These are phyloP conservation scores for Umbellularia californica DNA, from an alignment of 164 flowering plant species.

Conservation along the genomic window DNA sequence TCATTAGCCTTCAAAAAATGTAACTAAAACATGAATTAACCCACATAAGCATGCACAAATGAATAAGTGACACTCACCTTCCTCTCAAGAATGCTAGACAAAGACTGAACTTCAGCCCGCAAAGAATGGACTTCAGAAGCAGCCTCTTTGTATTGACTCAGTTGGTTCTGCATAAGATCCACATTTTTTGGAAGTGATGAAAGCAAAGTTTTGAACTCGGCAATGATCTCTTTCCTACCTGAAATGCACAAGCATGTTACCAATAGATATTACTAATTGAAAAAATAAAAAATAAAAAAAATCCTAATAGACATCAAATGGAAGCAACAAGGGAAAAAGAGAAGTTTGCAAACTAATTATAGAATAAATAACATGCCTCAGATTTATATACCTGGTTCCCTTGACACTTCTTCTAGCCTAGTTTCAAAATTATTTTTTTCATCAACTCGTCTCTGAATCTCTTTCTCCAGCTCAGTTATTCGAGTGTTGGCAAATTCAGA, in stretches of 20 bases:
- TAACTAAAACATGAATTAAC: not conserved
- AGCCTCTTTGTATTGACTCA: slow-evolving; percentile 69
- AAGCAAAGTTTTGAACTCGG: slow-evolving; percentile 72
- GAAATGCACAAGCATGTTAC: slow-evolving; percentile 14
- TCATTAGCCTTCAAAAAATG: slow-evolving; percentile 2
- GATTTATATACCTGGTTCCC: slow-evolving; percentile 64
- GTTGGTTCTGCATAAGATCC: slow-evolving; percentile 70
- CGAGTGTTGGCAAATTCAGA: slow-evolving; percentile 48
- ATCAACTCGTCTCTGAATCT: slow-evolving; percentile 49
- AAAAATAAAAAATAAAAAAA: too few species aligned
- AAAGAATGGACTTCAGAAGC: slow-evolving; percentile 71
- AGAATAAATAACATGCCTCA: not conserved
- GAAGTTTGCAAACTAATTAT: not conserved
- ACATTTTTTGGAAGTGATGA: slow-evolving; percentile 82
- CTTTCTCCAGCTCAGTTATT: slow-evolving; percentile 46
- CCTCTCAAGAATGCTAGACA: slow-evolving; percentile 55
- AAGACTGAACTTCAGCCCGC: slow-evolving; percentile 77
- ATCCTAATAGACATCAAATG: not conserved
- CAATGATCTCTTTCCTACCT: slow-evolving; percentile 88
- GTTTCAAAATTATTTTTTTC: slow-evolving; percentile 49
- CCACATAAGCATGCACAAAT: not conserved
- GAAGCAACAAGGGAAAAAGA: not conserved
- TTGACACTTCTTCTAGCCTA: slow-evolving; percentile 64
- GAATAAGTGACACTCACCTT: slow-evolving; percentile 47
- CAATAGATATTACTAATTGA: not conserved